Evolutionary conservation across 2,329 filamentous ascomycete species (phyloP), one percentile per base, ranked within the genome.

Genomic region (Penicillium psychrosexuale): DNA sequence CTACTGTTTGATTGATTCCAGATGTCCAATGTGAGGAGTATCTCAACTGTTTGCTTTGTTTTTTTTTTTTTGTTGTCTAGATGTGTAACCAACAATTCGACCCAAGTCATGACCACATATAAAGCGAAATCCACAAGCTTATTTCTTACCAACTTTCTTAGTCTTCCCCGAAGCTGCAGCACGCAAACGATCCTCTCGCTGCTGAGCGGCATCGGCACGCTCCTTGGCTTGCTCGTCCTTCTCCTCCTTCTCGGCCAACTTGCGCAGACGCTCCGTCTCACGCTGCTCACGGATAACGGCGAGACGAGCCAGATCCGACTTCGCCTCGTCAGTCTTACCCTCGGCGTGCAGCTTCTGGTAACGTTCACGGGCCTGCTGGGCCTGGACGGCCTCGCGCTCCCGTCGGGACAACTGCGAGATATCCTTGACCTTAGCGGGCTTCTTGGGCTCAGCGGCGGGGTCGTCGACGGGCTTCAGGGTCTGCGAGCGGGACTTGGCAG

Each of bases 271-370:
- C 68, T 96, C 93, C 19, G 87, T 87, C 67, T 90, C 92, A 60
- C 94, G 84, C 78, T 91, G 88, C 81, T 96, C 90, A 45, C 87
- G 85, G 63, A 99, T 91, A 56, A 93, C 71, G 72, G 80, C 85
- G 68, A 99, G 77, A 53, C 94, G 84, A 56, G 91, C 93, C 64
- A 97, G 70, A 75, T 99, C 94, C 5, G 90, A 87, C 72, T 90
- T 88, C 45, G 93, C 92, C 80, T 97, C 90, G 58, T 99, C 94
- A 42, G 94, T 97, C 85, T 97, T 97, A 68, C 93, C 93, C 69
- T 91, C 89, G 54, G 91, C 90, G 69, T 97, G 93, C 66, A 97
- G 75, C 77, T 95, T 96, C 80, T 91, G 84, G 70, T 96, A 97
- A 63, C 86, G 83, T 79, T 96, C 92, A 73, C 91, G 92, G 30